phyloP scores from a whole-genome alignment of 2,329 filamentous ascomycete genomes.

The Pestalotiopsis sp. region DNA sequence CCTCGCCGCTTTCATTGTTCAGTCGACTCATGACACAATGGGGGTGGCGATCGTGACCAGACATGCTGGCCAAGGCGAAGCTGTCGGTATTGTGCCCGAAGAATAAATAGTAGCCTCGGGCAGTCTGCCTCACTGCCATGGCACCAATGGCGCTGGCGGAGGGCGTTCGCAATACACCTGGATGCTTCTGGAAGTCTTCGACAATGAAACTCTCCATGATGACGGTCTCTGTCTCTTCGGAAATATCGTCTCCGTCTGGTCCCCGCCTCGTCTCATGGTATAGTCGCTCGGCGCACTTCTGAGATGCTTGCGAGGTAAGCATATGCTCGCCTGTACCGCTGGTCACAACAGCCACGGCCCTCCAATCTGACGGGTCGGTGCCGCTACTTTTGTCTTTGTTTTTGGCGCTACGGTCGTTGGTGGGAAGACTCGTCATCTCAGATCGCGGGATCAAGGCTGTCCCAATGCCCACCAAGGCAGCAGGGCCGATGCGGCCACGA shows the following conservation, averaged over 20 bases:
- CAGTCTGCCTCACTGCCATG: slow-evolving; percentile 84
- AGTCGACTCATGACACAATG: slow-evolving; percentile 87
- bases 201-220: slow-evolving; percentile 76
- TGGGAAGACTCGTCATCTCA: background rate
- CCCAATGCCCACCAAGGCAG: slow-evolving; percentile 88
- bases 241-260: slow-evolving; percentile 61
- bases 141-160: slow-evolving; percentile 89
- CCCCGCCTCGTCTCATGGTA: slow-evolving; percentile 70
- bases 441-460: slow-evolving; percentile 79
- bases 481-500: slow-evolving; percentile 85
- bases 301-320: slow-evolving; percentile 90
- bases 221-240: slow-evolving; percentile 76
- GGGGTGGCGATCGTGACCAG: slow-evolving; percentile 73
- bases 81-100: slow-evolving; percentile 96
- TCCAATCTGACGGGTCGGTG: slow-evolving; percentile 44
- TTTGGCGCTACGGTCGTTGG: slow-evolving; percentile 44
- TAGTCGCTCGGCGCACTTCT: slow-evolving; percentile 82
- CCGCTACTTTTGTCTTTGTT: slow-evolving; percentile 55
- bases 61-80: slow-evolving; percentile 87
- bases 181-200: slow-evolving; percentile 91
- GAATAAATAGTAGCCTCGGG: slow-evolving; percentile 77
- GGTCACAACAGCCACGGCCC: slow-evolving; percentile 80
- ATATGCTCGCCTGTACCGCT: slow-evolving; percentile 98
- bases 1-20: slow-evolving; percentile 43
- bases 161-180: slow-evolving; percentile 77